phyloP scores from a whole-genome alignment of 257 asterid genomes.

The Orobanche coerulescens region DNA sequence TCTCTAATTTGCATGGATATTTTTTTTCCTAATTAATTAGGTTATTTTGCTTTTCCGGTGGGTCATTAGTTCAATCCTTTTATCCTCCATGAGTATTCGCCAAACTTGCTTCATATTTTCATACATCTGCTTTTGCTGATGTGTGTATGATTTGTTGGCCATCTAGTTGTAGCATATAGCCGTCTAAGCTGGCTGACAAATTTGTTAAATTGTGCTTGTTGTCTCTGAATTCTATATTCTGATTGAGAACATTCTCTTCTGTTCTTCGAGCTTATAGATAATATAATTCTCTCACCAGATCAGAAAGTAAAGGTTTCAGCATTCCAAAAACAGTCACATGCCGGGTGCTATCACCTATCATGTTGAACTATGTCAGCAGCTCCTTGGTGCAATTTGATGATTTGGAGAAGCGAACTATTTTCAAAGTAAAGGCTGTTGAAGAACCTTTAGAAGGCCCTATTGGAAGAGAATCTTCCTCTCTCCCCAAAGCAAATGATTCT shows the following conservation, averaged over 20 bases:
- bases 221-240: not conserved
- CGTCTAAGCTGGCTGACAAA: not conserved
- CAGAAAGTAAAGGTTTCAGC: constrained; percentile 31
- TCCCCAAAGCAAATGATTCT: constrained; percentile 27
- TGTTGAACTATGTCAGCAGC: constrained; percentile 49
- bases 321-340: constrained; percentile 78
- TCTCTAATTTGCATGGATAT: not conserved
- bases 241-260: constrained; percentile 14
- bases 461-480: constrained; percentile 24
- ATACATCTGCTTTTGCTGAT: constrained; percentile 5
- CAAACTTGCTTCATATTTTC: not conserved
- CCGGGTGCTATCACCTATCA: constrained; percentile 52
- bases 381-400: constrained; percentile 32
- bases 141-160: not conserved
- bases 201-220: constrained; percentile 6
- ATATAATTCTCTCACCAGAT: constrained; percentile 32
- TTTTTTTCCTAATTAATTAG: not conserved
- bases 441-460: constrained; percentile 22
- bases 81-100: not conserved
- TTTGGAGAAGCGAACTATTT: constrained; percentile 20
- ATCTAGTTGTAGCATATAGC: not conserved
- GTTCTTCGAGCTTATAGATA: constrained; percentile 14
- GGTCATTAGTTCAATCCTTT: not conserved
- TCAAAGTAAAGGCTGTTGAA: constrained; percentile 18
- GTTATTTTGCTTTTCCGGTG: constrained; percentile 7